phyloP scores from a whole-genome alignment of 345 rosid genomes.

The Pugionium cornutum region DNA sequence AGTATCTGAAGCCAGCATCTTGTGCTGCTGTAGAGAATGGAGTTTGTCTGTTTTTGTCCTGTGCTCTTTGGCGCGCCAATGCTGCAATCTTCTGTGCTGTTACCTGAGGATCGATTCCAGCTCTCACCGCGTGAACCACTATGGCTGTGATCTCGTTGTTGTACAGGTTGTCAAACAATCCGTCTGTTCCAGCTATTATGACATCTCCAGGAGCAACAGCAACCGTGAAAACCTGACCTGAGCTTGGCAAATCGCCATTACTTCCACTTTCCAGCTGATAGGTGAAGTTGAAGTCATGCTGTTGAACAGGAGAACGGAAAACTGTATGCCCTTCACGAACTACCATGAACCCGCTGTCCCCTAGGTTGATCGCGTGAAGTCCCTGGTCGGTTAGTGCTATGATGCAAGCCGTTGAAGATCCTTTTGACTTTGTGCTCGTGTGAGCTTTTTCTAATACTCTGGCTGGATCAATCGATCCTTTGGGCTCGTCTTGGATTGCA shows the following conservation, averaged over 20 bases:
- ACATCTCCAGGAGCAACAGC: constrained; percentile 94
- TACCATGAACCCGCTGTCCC: constrained; percentile 98
- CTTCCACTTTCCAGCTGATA: constrained; percentile 89
- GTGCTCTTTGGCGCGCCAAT: constrained; percentile 93
- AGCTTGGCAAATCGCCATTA: constrained; percentile 88
- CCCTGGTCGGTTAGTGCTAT: constrained; percentile 88
- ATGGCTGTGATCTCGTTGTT: constrained; percentile 95
- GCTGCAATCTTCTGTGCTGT: constrained; percentile 99
- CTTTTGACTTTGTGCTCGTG: constrained; percentile 81
- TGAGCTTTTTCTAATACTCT: constrained; percentile 93
- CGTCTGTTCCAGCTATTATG: constrained; percentile 90
- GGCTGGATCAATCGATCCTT: constrained; percentile 78
- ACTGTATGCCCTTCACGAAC: constrained; percentile 91
- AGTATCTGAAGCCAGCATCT: constrained; percentile 95
- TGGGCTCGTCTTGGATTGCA: constrained; percentile 85
- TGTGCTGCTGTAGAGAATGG: constrained; percentile 99
- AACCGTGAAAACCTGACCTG: constrained; percentile 86
- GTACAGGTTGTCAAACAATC: constrained; percentile 91
- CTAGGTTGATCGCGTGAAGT: constrained; percentile 73
- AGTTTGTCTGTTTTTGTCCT: constrained; percentile 84
- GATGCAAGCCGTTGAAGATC: constrained; percentile 96
- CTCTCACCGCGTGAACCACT: constrained; percentile 93
- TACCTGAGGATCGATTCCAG: constrained; percentile 81
- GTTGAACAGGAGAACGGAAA: constrained; percentile 94
- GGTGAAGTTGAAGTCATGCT: constrained; percentile 92